phyloP scores from a whole-genome alignment of 345 rosid species.

The Brassica juncea region DNA sequence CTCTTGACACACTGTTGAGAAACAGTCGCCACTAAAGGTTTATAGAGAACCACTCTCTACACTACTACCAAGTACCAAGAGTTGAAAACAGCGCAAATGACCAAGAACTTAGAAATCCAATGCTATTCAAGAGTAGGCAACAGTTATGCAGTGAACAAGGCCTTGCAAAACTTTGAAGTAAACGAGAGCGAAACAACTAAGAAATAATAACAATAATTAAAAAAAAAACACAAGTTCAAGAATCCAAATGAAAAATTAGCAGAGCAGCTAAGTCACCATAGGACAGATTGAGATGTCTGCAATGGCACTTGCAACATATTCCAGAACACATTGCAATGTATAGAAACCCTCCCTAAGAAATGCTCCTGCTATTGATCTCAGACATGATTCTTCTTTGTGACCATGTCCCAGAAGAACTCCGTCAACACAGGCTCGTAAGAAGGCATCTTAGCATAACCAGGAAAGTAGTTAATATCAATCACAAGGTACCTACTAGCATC shows the following conservation, averaged over 20 bases:
- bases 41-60: background rate
- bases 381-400: conserved; percentile 39
- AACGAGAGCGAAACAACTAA: conserved; percentile 19
- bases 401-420: conserved; percentile 49
- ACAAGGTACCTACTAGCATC: conserved; percentile 51
- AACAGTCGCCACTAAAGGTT: background rate
- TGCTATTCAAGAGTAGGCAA: conserved; percentile 32
- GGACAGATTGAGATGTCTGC: conserved; percentile 20
- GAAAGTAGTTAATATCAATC: conserved; percentile 72
- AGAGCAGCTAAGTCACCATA: conserved; percentile 33
- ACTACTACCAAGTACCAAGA: background rate
- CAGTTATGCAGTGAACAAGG: conserved; percentile 35
- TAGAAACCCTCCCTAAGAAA: conserved; percentile 15
- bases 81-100: conserved; percentile 6
- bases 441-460: conserved; percentile 70
- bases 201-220: background rate
- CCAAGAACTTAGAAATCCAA: conserved; percentile 27
- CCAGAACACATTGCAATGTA: conserved; percentile 17
- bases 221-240: conserved; percentile 25
- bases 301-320: conserved; percentile 24
- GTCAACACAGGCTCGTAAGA: conserved; percentile 56
- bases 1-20: background rate
- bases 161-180: conserved; percentile 36
- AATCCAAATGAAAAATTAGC: conserved; percentile 42
- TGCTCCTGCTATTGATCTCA: conserved; percentile 8